A percentile compares a stretch with the other conserved stretches of the same genome.
phyloP scores from a whole-genome alignment of 164 flowering plant genomes.

The Platanus orientalis region DNA sequence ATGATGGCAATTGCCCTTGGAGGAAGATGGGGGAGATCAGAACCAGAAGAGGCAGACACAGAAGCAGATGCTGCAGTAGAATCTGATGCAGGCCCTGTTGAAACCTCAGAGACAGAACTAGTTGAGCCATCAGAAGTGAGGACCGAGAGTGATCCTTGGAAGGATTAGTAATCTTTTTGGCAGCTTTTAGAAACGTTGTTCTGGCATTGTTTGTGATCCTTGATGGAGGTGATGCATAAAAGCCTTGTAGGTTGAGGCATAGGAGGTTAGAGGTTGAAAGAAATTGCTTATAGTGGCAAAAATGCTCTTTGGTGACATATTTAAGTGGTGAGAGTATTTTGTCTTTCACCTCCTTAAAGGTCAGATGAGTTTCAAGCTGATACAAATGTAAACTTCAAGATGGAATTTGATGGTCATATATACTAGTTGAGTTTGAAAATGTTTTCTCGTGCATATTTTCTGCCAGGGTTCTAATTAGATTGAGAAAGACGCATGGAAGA shows the following conservation, averaged over 20 bases:
- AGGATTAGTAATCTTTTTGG: conserved; percentile 28
- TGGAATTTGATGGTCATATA: too few species aligned
- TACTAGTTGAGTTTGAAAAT: too few species aligned
- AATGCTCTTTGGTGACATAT: too few species aligned
- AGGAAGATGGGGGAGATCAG: conserved; percentile 90
- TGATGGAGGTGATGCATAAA: not conserved
- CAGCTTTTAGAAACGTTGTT: not conserved
- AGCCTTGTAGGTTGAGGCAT: not conserved
- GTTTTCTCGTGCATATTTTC: too few species aligned
- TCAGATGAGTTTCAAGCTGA: too few species aligned
- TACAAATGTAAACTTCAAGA: too few species aligned
- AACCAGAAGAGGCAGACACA: conserved; percentile 37
- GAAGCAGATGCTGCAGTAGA: conserved; percentile 18
- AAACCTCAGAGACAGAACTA: conserved; percentile 45
- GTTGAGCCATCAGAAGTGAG: conserved; percentile 82
- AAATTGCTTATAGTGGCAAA: too few species aligned
- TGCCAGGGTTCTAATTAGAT: too few species aligned
- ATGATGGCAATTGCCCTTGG: conserved; percentile 96
- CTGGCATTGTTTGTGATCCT: not conserved
- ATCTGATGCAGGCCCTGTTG: conserved; percentile 20
- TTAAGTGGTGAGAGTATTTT: too few species aligned
- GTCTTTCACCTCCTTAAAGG: too few species aligned
- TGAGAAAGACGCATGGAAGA: too few species aligned
- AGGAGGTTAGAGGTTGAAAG: not conserved
- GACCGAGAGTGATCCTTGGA: conserved; percentile 71